Base-by-base conservation (phyloP, 2,329 filamentous ascomycete species). In the Aciculosporium take region DNA sequence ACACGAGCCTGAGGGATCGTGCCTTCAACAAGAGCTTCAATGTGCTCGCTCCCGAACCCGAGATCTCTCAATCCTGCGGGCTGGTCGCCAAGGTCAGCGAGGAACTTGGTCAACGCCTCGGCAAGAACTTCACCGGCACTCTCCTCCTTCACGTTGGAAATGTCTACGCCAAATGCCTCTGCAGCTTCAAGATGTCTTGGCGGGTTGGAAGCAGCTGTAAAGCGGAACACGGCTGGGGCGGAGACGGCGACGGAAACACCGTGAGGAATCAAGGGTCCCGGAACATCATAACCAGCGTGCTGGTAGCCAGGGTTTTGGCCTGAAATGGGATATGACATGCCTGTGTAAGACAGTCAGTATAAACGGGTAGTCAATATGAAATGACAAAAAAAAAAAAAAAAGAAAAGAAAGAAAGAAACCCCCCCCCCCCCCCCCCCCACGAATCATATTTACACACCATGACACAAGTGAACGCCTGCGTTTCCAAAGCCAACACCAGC, bases 401-500 rank as follows among this genome's bases (percentile, higher is more conserved):
- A 12, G 13, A 28, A 21, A 37, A 17, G 30, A 13, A 20, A 23
- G 21, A 20, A 21, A 15, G 33, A n/a, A n/a, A n/a, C n/a, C n/a
- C n/a, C n/a, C n/a, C n/a, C n/a, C n/a, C n/a, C n/a, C n/a, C n/a
- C n/a, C n/a, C n/a, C n/a, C n/a, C n/a, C n/a, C n/a, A n/a, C n/a
- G n/a, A n/a, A n/a, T n/a, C 9, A 31, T 9, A 8, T 24, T 25
- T 20, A 58, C 69, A 40, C 56, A 72, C 72, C 74, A 48, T 78
- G 74, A 48, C 74, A 78, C 34, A 78, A 69, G 64, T 98, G 91
- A 2, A 98, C 91, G 38, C 93, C 91, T 1, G 93, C 93, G 54
- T 98, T 98, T 17, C 93, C 91, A 59, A 98, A 98, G 0, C 91
- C 91, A 3, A 98, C 87, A 35, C 91, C 91, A 0, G 93, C 91